Percentiles rank a stretch among this genome's conserved stretches.
Conservation (phyloP, 2,329 filamentous ascomycete species). For the Penicillium verrucosum region DNA sequence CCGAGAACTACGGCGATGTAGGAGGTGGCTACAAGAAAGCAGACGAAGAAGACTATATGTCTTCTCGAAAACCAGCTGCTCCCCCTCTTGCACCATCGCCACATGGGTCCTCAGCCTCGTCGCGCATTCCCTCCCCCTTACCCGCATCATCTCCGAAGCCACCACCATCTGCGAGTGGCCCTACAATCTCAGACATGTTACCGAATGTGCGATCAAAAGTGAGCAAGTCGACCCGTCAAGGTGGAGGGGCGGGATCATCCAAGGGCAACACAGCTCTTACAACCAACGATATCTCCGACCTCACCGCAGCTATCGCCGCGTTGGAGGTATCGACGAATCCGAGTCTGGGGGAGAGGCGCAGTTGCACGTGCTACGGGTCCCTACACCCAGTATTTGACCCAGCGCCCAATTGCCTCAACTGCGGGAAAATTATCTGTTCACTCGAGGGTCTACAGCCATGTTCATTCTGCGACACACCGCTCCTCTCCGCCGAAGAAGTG, state of each 20-base stretch:
- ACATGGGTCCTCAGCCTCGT: slow-evolving; percentile 44
- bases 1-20: slow-evolving; percentile 62
- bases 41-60: slow-evolving; percentile 68
- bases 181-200: slow-evolving; percentile 73
- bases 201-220: slow-evolving; percentile 58
- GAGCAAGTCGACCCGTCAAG: slow-evolving; percentile 68
- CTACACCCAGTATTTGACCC: slow-evolving; percentile 85
- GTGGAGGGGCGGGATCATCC: slow-evolving; percentile 61
- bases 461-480: slow-evolving; percentile 76
- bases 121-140: slow-evolving; percentile 43
- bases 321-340: slow-evolving; percentile 93
- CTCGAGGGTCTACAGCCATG: slow-evolving; percentile 93
- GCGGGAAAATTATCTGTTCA: slow-evolving; percentile 92
- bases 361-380: slow-evolving; percentile 82
- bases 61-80: slow-evolving; percentile 43
- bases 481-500: slow-evolving; percentile 70
- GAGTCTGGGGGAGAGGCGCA: slow-evolving; percentile 61
- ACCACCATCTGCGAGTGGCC: slow-evolving; percentile 69
- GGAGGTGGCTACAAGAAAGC: slow-evolving; percentile 74
- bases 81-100: slow-evolving; percentile 40
- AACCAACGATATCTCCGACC: slow-evolving; percentile 52
- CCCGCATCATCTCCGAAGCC: slow-evolving; percentile 39
- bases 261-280: slow-evolving; percentile 40
- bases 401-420: slow-evolving; percentile 86
- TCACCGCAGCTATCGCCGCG: slow-evolving; percentile 76